Evolutionary conservation across 2,329 filamentous ascomycete genomes (phyloP).

Genomic region (Botrytis deweyae): DNA sequence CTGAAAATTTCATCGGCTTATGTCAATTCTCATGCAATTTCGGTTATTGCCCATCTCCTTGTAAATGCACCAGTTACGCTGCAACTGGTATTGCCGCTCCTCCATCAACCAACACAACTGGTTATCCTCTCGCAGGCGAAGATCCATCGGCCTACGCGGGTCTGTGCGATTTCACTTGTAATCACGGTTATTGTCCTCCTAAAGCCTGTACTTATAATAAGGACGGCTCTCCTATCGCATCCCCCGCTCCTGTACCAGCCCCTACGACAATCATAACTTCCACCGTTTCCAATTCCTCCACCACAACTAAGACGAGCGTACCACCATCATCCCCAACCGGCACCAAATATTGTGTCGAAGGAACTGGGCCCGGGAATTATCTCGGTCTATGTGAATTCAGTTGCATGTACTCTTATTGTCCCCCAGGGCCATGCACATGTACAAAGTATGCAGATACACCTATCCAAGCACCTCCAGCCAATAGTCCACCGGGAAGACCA

Average conservation of each 20-base stretch:
- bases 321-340: constrained; percentile 21
- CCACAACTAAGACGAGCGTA: constrained; percentile 16
- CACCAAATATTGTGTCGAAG: constrained; percentile 28
- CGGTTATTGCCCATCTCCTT: constrained; percentile 30
- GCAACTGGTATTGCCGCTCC: not conserved
- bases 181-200: constrained; percentile 31
- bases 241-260: not conserved
- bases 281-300: not conserved
- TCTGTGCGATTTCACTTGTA: constrained; percentile 39
- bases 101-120: constrained; percentile 4
- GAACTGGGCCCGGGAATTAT: constrained; percentile 40
- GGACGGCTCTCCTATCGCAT: not conserved
- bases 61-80: constrained; percentile 16
- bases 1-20: constrained; percentile 42
- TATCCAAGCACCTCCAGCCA: constrained; percentile 31
- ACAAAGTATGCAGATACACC: constrained; percentile 25
- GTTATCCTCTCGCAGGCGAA: constrained; percentile 14
- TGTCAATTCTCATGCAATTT: constrained; percentile 38
- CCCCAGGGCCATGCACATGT: constrained; percentile 32
- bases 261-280: not conserved
- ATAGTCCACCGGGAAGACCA: constrained; percentile 40
- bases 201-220: constrained; percentile 13
- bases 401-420: constrained; percentile 34
- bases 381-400: constrained; percentile 41
- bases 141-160: not conserved